These are phyloP conservation scores for Tylopilus intermedius DNA, from an alignment of 768 basidiomycete species.

Conservation along the genomic window DNA sequence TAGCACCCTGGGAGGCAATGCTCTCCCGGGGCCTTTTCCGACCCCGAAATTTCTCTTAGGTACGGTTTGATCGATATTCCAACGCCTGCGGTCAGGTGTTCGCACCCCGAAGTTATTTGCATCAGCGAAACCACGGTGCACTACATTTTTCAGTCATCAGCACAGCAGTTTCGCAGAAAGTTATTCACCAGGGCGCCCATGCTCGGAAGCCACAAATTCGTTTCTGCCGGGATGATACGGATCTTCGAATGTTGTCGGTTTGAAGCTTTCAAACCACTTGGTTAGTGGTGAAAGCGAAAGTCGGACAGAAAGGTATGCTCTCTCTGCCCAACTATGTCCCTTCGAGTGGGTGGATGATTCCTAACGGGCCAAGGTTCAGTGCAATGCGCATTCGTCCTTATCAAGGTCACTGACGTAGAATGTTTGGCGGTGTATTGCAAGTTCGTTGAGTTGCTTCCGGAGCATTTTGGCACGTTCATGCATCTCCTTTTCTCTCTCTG, in stretches of 20 bases:
- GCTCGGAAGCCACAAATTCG: constrained; percentile 1
- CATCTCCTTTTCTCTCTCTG: constrained; percentile 64
- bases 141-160: neutral
- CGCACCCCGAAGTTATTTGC: neutral
- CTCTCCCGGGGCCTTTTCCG: neutral
- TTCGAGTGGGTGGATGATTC: constrained; percentile 9
- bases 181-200: constrained; percentile 1
- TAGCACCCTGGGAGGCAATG: neutral
- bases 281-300: constrained; percentile 4
- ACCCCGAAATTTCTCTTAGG: neutral
- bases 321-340: constrained; percentile 12
- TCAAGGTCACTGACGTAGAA: constrained; percentile 45
- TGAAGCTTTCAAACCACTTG: neutral
- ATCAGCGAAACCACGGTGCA: neutral
- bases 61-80: neutral
- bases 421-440: constrained; percentile 60
- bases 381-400: neutral
- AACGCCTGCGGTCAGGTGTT: neutral
- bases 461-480: constrained; percentile 42
- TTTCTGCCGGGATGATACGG: neutral
- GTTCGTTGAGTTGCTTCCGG: constrained; percentile 66
- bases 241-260: neutral
- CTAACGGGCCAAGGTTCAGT: constrained; percentile 10
- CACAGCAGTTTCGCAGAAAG: neutral
- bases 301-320: constrained; percentile 1